Base-by-base conservation (phyloP, 306 rosid genomes). In the Styphnolobium japonicum region DNA sequence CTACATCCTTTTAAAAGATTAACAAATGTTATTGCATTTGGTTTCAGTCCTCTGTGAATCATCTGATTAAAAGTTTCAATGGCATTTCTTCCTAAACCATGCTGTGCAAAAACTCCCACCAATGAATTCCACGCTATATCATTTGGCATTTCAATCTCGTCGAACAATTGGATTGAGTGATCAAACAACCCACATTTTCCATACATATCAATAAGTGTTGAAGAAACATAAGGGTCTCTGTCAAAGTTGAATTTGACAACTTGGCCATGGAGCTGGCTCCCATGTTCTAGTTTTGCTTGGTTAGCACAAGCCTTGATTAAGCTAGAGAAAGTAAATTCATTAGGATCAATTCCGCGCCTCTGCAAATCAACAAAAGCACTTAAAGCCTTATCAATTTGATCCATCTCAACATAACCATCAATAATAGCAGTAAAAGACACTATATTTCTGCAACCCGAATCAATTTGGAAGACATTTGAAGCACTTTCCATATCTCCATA, bases 321-420 rank as follows among this genome's bases (percentile, higher is more conserved):
- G 85, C 90, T 86, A 29, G 92, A 88, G 84, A 88, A 90, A 67
- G 92, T 88, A 72, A 82, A 88, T 69, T 90, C 88, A 43, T 86
- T 88, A 51, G 94, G 89, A 49, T 86, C 86, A 75, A 84, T 57
- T 46, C 84, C 89, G 62, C 40, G 61, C 77, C 68, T 84, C 75
- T 39, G 73, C 56, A 90, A 81, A 64, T 86, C 82, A 56, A 68
- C 69, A 79, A 84, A 90, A 66, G 88, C 19, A 33, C 34, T 57
- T n/a, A 86, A 43, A 45, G 92, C 90, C 70, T 80, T 68, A 34
- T 84, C 80, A 0, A 77, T 70, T 53, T 74, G 86, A 49, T 82
- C 84, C 81, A 70, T 80, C 68, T 86, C 90, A 52, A 84, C 86
- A 55, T 81, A 87, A 34, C 88, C 91, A 29, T 87, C 80, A 39